phyloP scores from a whole-genome alignment of 2,329 filamentous ascomycete species.

The Botrytis fabae region DNA sequence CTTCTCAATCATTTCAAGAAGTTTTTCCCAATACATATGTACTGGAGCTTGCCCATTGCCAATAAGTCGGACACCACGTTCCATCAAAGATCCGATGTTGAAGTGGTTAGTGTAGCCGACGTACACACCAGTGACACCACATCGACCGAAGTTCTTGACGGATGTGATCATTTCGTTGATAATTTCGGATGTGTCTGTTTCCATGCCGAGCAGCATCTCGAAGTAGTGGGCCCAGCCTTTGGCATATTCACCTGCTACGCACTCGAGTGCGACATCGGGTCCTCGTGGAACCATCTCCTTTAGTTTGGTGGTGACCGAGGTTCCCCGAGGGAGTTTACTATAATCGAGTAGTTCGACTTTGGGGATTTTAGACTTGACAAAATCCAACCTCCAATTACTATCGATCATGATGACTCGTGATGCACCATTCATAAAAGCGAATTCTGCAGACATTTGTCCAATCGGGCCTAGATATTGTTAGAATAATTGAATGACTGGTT shows the following conservation, averaged over 20 bases:
- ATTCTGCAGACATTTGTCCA: conserved; percentile 79
- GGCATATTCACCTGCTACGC: conserved; percentile 60
- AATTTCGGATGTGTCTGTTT: conserved; percentile 83
- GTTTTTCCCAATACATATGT: conserved; percentile 78
- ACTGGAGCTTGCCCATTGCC: conserved; percentile 70
- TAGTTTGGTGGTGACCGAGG: conserved; percentile 69
- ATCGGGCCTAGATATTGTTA: conserved; percentile 57
- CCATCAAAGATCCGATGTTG: conserved; percentile 67
- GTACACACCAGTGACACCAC: conserved; percentile 73
- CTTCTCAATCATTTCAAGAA: conserved; percentile 66
- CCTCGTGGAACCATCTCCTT: conserved; percentile 74
- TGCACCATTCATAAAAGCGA: conserved; percentile 73
- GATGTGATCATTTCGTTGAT: conserved; percentile 77
- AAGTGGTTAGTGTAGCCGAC: conserved; percentile 51
- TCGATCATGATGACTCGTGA: conserved; percentile 78
- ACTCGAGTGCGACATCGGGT: conserved; percentile 73
- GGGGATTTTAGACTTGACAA: conserved; percentile 62
- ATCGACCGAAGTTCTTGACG: conserved; percentile 70
- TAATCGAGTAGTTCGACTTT: conserved; percentile 72
- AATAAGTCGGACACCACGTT: conserved; percentile 79
- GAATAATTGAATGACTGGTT: not conserved
- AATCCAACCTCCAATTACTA: conserved; percentile 68
- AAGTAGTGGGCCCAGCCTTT: conserved; percentile 62
- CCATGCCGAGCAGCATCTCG: conserved; percentile 62
- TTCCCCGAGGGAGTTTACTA: conserved; percentile 56